Conservation (phyloP, 179 eudicot genomes). For the Spinacia oleracea region DNA sequence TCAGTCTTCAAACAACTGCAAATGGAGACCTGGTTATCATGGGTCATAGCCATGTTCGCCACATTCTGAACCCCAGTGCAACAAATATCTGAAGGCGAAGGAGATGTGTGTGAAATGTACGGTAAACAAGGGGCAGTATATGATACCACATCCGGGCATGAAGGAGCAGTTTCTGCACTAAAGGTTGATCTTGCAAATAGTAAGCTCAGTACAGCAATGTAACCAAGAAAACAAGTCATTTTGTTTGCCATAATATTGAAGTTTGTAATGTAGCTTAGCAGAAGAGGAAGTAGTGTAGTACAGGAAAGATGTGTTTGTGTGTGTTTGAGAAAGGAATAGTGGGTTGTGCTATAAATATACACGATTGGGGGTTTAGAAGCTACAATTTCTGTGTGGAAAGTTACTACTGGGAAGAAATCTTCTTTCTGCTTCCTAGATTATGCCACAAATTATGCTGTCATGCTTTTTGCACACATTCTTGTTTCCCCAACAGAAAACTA, state of each 20-base stretch:
- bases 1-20: slow-evolving; percentile 30
- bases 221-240: slow-evolving; percentile 12
- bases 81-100: slow-evolving; percentile 22
- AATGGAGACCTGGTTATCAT: slow-evolving; percentile 1
- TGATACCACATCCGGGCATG: slow-evolving; percentile 11
- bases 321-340: not conserved
- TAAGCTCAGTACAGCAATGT: slow-evolving; percentile 12
- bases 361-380: not conserved
- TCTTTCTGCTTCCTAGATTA: not conserved
- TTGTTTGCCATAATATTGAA: slow-evolving; percentile 19
- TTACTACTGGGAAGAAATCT: not conserved
- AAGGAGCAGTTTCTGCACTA: slow-evolving; percentile 10
- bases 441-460: slow-evolving; percentile 13
- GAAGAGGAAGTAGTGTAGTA: not conserved
- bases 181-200: not conserved
- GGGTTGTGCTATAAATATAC: slow-evolving; percentile 3
- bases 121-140: slow-evolving; percentile 22
- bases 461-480: slow-evolving; percentile 13
- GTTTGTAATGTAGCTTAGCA: not conserved
- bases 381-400: not conserved
- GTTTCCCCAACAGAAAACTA: not conserved
- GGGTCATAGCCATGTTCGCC: slow-evolving; percentile 7
- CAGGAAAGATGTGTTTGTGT: not conserved
- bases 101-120: slow-evolving; percentile 8
- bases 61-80: slow-evolving; percentile 27